Percentiles rank a stretch among this genome's conserved stretches.
Conservation (phyloP, 2,329 filamentous ascomycete genomes). For the Xylaria sp. region DNA sequence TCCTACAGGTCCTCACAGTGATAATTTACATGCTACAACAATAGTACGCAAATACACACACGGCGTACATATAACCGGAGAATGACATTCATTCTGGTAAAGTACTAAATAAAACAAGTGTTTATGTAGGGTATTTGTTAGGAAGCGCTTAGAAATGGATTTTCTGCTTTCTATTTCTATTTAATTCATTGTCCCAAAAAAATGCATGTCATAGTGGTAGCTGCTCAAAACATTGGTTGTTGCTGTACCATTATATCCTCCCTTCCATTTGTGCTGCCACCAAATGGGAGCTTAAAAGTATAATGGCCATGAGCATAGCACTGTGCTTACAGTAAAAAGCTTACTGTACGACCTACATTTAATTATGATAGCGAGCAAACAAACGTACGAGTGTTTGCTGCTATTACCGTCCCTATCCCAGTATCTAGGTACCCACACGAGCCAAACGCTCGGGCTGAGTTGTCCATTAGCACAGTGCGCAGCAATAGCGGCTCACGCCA, state of each 20-base stretch:
- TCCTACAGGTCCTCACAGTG: too few relatives aligned
- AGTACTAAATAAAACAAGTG: too few relatives aligned
- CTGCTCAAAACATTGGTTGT: background rate
- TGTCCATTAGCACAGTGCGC: conserved; percentile 16
- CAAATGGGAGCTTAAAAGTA: background rate
- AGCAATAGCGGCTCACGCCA: background rate
- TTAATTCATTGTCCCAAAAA: too few relatives aligned
- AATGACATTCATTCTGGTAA: background rate
- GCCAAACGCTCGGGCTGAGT: conserved; percentile 18
- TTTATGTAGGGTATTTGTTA: background rate
- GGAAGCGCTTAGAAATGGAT: background rate
- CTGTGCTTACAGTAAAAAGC: background rate
- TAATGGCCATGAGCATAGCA: background rate
- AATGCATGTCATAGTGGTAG: too few relatives aligned
- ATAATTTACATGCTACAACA: too few relatives aligned
- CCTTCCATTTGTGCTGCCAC: background rate
- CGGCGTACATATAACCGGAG: too few relatives aligned
- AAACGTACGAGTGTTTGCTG: conserved; percentile 4
- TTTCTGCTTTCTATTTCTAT: too few relatives aligned
- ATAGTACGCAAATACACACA: too few relatives aligned
- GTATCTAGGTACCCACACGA: conserved; percentile 11
- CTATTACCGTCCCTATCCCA: background rate
- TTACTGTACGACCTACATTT: background rate
- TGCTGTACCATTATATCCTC: background rate
- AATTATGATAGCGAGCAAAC: background rate